Percentiles rank a stretch among this genome's conserved stretches.
These are phyloP conservation scores for Ophiostoma sp. DNA, from an alignment of 2,329 filamentous ascomycete species.

Conservation along the genomic window DNA sequence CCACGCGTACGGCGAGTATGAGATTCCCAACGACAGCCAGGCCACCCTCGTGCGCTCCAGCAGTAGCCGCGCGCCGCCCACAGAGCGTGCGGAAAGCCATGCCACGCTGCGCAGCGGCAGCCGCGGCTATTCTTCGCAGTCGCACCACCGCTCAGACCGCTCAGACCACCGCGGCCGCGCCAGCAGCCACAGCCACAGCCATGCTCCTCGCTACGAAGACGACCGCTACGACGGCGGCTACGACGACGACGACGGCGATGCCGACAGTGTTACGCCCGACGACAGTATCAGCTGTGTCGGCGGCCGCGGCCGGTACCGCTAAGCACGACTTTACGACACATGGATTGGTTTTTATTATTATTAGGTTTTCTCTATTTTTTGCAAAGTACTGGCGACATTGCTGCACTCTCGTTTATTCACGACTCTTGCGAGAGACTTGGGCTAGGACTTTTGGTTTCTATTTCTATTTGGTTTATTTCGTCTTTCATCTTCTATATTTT, in stretches of 20 bases:
- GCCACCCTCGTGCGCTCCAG: constrained; percentile 9
- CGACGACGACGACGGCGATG: constrained; percentile 28
- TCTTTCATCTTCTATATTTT: not conserved
- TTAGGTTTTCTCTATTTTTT: no score
- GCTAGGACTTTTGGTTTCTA: not conserved
- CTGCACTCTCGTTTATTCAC: constrained; percentile 6
- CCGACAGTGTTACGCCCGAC: constrained; percentile 51
- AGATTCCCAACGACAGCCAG: not conserved
- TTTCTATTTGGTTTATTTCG: not conserved
- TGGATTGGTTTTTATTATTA: not conserved
- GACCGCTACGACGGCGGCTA: constrained; percentile 18
- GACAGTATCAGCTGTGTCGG: constrained; percentile 61
- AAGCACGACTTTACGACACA: constrained; percentile 10
- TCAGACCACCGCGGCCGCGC: constrained; percentile 27
- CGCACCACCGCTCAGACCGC: constrained; percentile 29
- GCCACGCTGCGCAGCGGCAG: constrained; percentile 24
- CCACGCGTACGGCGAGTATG: not conserved
- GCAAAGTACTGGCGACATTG: not conserved
- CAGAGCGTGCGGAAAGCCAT: constrained; percentile 5
- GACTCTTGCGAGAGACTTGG: constrained; percentile 12
- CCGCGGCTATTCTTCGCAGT: constrained; percentile 27
- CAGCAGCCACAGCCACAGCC: not conserved
- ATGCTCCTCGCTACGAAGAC: constrained; percentile 19
- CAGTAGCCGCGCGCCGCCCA: not conserved
- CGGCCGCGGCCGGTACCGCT: constrained; percentile 35